These are phyloP conservation scores for Sporothrix pallida DNA, from an alignment of 2,329 filamentous ascomycete species.

Conservation along the genomic window DNA sequence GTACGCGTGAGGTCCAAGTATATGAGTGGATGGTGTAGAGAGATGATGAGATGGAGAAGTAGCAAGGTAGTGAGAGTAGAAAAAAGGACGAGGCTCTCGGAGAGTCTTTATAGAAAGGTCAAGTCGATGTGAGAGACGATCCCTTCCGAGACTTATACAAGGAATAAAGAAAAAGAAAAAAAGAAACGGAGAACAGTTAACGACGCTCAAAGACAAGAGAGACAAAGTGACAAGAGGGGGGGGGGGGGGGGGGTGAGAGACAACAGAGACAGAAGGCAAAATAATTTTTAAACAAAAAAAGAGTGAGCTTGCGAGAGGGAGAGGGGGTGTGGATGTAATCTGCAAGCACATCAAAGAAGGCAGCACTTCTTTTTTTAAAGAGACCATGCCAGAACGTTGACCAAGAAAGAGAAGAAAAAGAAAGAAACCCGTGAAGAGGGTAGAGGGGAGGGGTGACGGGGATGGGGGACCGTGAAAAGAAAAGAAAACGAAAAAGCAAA, in stretches of 20 bases:
- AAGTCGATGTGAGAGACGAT: neutral
- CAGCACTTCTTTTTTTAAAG: neutral
- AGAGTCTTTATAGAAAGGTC: neutral
- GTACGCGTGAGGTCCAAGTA: too few species aligned
- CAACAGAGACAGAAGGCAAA: constrained; percentile 12
- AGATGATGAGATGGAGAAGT: neutral
- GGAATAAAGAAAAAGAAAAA: neutral
- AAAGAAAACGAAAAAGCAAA: constrained; percentile 1
- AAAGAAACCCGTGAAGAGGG: constrained; percentile 7
- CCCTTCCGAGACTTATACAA: neutral
- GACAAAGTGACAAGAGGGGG: neutral
- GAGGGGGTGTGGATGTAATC: constrained; percentile 10
- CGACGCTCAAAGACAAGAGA: neutral
- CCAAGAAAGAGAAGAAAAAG: constrained; percentile 6
- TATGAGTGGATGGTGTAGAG: too few species aligned
- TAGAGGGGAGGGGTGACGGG: neutral
- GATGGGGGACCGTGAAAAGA: neutral
- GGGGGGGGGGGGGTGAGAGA: neutral
- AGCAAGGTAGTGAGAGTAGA: neutral
- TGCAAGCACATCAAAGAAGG: constrained; percentile 16
- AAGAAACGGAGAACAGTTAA: neutral
- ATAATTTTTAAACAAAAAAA: neutral
- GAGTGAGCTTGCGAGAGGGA: neutral
- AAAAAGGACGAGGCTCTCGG: constrained; percentile 18
- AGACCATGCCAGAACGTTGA: neutral